Conservation (phyloP, 495 filamentous ascomycete genomes). For the Hyaloscypha bicolor region DNA sequence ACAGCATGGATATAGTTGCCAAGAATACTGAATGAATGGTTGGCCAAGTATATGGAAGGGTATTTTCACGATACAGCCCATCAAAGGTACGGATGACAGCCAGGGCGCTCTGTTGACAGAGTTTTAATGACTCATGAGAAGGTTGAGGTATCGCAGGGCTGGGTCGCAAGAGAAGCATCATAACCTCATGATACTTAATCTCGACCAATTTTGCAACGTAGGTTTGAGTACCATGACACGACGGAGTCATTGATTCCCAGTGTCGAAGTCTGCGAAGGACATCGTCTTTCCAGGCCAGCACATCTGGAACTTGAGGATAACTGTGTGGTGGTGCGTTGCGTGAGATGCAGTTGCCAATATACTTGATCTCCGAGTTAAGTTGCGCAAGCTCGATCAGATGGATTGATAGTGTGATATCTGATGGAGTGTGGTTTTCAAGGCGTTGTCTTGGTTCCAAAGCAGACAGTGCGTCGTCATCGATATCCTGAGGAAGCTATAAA, state of each 20-base stretch:
- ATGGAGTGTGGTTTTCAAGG: slow-evolving; percentile 18
- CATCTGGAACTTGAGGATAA: slow-evolving; percentile 43
- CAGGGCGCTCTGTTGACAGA: slow-evolving; percentile 43
- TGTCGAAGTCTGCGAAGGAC: slow-evolving; percentile 39
- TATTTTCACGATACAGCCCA: slow-evolving; percentile 40
- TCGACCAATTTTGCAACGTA: slow-evolving; percentile 37
- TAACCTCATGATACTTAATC: slow-evolving; percentile 46
- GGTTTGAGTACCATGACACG: slow-evolving; percentile 12
- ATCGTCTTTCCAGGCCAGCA: slow-evolving; percentile 43
- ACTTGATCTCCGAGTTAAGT: slow-evolving; percentile 53
- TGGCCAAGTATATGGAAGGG: slow-evolving; percentile 43
- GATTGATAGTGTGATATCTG: slow-evolving; percentile 46
- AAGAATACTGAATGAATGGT: slow-evolving; percentile 48
- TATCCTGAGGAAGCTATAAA: not conserved
- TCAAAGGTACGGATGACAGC: slow-evolving; percentile 39
- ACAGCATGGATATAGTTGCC: slow-evolving; percentile 44
- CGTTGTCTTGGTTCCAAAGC: not conserved
- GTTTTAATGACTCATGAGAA: slow-evolving; percentile 36
- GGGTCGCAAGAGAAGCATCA: slow-evolving; percentile 45
- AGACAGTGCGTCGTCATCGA: slow-evolving; percentile 2
- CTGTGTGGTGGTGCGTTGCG: slow-evolving; percentile 43
- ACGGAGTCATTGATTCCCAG: slow-evolving; percentile 40
- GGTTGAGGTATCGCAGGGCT: slow-evolving; percentile 47
- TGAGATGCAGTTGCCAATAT: slow-evolving; percentile 48
- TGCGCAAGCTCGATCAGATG: slow-evolving; percentile 46